Conservation (phyloP, 2,329 filamentous ascomycete species). For the Fusarium algeriense region DNA sequence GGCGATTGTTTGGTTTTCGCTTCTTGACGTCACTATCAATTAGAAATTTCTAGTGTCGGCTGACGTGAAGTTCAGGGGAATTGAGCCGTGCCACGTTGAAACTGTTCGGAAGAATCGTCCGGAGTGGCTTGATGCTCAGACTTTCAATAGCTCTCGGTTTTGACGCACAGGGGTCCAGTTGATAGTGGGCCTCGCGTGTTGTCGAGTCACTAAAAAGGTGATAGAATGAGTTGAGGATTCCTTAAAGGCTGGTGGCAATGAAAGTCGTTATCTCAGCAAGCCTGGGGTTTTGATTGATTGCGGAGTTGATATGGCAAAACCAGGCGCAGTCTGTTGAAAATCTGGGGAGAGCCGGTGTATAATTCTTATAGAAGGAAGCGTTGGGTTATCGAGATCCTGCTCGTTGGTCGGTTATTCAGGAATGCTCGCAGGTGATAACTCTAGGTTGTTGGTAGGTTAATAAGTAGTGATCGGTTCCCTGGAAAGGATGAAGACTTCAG, state of each 20-base stretch:
- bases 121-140: slow-evolving; percentile 36
- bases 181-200: slow-evolving; percentile 32
- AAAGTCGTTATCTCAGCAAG: slow-evolving; percentile 29
- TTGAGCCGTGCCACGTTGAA: slow-evolving; percentile 39
- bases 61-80: slow-evolving; percentile 32
- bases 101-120: slow-evolving; percentile 30
- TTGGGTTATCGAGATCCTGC: slow-evolving; percentile 18
- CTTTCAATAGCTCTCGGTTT: slow-evolving; percentile 17
- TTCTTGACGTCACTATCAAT: slow-evolving; percentile 38
- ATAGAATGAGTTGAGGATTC: slow-evolving; percentile 24
- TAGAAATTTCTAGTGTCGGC: slow-evolving; percentile 30
- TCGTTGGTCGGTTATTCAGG: slow-evolving; percentile 19
- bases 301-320: slow-evolving; percentile 21
- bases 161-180: slow-evolving; percentile 25
- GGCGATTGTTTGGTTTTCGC: background rate
- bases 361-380: slow-evolving; percentile 20
- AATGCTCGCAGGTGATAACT: slow-evolving; percentile 22
- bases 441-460: slow-evolving; percentile 5
- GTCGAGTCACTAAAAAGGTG: slow-evolving; percentile 23
- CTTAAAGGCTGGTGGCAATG: slow-evolving; percentile 9
- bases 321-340: slow-evolving; percentile 22
- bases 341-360: slow-evolving; percentile 17
- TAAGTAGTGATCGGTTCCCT: slow-evolving; percentile 7
- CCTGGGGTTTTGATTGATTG: slow-evolving; percentile 17
- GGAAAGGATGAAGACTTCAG: slow-evolving; percentile 3